These are phyloP conservation scores for Arthrinium phaeospermum DNA, from an alignment of 2,329 filamentous ascomycete genomes.

Conservation along the genomic window DNA sequence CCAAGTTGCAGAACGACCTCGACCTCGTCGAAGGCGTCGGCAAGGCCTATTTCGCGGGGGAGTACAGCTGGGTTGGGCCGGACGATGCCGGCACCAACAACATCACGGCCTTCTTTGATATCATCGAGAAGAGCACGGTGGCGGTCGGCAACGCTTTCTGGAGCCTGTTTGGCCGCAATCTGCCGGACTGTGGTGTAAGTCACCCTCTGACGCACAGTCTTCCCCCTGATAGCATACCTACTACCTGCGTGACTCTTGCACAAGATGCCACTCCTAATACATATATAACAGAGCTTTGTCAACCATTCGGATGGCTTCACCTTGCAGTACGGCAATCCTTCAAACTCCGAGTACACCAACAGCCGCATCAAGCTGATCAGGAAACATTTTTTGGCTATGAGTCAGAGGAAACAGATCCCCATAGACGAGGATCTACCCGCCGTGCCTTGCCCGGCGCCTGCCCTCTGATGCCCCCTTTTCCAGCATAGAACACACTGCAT, in stretches of 20 bases:
- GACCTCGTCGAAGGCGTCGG: conserved; percentile 40
- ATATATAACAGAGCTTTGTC: conserved; percentile 43
- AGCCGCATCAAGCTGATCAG: conserved; percentile 48
- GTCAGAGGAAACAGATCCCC: conserved; percentile 35
- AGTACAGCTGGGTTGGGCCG: conserved; percentile 51
- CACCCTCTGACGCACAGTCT: not conserved
- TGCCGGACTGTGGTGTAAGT: conserved; percentile 49
- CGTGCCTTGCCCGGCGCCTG: conserved; percentile 45
- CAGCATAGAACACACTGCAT: not conserved
- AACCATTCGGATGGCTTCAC: conserved; percentile 51
- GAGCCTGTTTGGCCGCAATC: conserved; percentile 52
- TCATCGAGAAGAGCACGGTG: conserved; percentile 45
- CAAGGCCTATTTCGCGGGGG: conserved; percentile 51
- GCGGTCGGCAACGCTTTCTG: conserved; percentile 51
- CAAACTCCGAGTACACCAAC: conserved; percentile 44
- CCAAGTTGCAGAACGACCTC: conserved; percentile 46
- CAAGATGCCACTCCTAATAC: not conserved
- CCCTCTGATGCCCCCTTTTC: not conserved
- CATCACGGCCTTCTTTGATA: conserved; percentile 46
- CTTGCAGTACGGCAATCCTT: conserved; percentile 51
- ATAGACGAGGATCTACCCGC: conserved; percentile 42
- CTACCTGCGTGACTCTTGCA: too few species aligned
- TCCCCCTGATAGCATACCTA: not conserved
- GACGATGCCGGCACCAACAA: conserved; percentile 33
- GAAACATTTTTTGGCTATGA: conserved; percentile 50